Conservation (phyloP, 306 rosid species). For the Senna tora region DNA sequence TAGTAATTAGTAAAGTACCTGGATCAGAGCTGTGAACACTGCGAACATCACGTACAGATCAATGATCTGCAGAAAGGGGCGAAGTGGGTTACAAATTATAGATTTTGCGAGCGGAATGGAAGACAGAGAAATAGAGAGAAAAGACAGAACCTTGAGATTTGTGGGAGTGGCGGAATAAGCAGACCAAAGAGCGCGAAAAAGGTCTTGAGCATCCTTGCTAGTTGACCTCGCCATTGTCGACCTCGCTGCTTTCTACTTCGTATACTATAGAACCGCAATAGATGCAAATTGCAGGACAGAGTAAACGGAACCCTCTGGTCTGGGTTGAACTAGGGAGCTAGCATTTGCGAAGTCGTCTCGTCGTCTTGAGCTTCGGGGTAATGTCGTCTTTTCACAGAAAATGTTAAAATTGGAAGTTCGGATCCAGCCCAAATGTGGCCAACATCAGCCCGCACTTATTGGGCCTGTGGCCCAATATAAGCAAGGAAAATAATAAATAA, state of each 20-base stretch:
- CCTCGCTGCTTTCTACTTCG: background rate
- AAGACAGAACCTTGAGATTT: constrained; percentile 61
- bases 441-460: background rate
- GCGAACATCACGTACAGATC: constrained; percentile 82
- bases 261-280: background rate
- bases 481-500: background rate
- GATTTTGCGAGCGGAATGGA: background rate
- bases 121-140: background rate
- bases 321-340: background rate
- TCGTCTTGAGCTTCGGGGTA: background rate
- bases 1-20: constrained; percentile 45
- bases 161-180: constrained; percentile 83
- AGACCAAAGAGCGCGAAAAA: constrained; percentile 69
- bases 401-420: too few relatives aligned
- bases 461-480: background rate
- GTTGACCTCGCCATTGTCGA: constrained; percentile 49
- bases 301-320: background rate
- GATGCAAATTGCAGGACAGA: background rate
- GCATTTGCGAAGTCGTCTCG: background rate
- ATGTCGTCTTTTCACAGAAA: background rate
- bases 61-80: constrained; percentile 59
- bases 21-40: constrained; percentile 75
- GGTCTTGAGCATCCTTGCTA: constrained; percentile 68
- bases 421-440: background rate
- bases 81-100: constrained; percentile 27